Evolutionary conservation across 306 rosid genomes (phyloP), one percentile per base, ranked within the genome.

Genomic region (Urtica urens): DNA sequence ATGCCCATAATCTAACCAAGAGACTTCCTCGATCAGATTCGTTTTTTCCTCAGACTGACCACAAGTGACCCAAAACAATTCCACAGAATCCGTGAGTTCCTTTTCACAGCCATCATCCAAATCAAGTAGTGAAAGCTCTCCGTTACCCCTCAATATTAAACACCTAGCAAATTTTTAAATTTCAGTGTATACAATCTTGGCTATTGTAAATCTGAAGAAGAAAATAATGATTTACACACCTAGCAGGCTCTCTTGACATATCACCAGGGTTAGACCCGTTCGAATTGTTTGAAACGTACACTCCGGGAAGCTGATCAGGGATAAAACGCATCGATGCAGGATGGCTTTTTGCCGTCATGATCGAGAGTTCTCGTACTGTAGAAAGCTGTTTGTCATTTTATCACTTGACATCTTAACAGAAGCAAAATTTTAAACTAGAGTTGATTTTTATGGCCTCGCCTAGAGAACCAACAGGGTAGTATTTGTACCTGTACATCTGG

Each of bases 381-480:
- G 94, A 90, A 90, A 90, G 94, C 92, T 90, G 97, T 90, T 81
- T 77, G 97, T 82, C 92, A 81, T 84, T 86, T 81, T 72, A 90
- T 90, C 83, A 84, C 95, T 90, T 84, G 72, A 84, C 23, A 63
- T 59, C 53, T 69, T 22, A 46, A 58, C 53, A 18, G 39, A 69
- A 54, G 39, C 53, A 60, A 25, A 23, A 28, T 33, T 22, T 62
- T 37, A 53, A 43, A 67, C 49, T 13, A 51, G 34, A 35, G 58
- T 47, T 49, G 50, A 50, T 50, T 28, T 43, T 21, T 48, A 44
- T 14, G 29, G 53, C 28, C 38, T 14, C 16, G 48, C 20, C 29
- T 45, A 57, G 12, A 46, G 61, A 43, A 62, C 31, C 54, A 61
- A 46, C 49, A 60, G 29, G 59, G 42, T 58, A 69, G 51, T 55